These are phyloP conservation scores for Hysterium pulicare DNA, from an alignment of 2,329 filamentous ascomycete species.

Conservation along the genomic window DNA sequence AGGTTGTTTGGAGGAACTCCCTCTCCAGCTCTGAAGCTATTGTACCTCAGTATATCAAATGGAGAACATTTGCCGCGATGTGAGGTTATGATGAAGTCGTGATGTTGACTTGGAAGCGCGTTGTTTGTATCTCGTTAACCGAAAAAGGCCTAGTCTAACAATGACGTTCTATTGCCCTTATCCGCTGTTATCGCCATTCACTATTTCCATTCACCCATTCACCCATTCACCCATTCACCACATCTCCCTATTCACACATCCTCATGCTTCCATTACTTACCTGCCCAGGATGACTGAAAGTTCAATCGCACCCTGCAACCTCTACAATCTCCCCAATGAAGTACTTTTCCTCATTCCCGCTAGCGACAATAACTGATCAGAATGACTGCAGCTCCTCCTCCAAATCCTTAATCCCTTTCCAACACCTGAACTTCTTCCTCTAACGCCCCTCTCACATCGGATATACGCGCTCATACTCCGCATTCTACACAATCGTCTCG, in stretches of 20 bases:
- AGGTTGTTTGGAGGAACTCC: not conserved
- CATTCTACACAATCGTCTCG: conserved; percentile 62
- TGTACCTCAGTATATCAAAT: not conserved
- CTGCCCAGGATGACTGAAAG: not conserved
- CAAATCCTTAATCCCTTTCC: conserved; percentile 41
- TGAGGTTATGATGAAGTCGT: conserved; percentile 1
- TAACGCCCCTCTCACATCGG: conserved; percentile 59
- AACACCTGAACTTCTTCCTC: conserved; percentile 46
- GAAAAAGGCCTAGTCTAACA: conserved; percentile 4
- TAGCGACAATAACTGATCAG: conserved; percentile 6
- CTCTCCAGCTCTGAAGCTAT: not conserved
- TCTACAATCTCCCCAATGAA: conserved; percentile 39
- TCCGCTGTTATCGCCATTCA: conserved; percentile 22
- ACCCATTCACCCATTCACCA: conserved; percentile 1
- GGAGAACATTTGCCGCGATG: not conserved
- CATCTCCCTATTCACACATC: not conserved
- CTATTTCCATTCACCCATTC: conserved; percentile 16
- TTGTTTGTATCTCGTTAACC: conserved; percentile 10
- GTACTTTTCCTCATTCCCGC: conserved; percentile 12
- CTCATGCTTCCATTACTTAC: conserved; percentile 4
- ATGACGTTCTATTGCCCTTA: too few species aligned
- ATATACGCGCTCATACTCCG: conserved; percentile 62
- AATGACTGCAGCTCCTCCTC: conserved; percentile 37
- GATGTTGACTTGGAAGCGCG: conserved; percentile 22
- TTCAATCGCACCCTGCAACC: conserved; percentile 25